phyloP scores from a whole-genome alignment of 768 basidiomycete genomes.

The Amanita inopinata region DNA sequence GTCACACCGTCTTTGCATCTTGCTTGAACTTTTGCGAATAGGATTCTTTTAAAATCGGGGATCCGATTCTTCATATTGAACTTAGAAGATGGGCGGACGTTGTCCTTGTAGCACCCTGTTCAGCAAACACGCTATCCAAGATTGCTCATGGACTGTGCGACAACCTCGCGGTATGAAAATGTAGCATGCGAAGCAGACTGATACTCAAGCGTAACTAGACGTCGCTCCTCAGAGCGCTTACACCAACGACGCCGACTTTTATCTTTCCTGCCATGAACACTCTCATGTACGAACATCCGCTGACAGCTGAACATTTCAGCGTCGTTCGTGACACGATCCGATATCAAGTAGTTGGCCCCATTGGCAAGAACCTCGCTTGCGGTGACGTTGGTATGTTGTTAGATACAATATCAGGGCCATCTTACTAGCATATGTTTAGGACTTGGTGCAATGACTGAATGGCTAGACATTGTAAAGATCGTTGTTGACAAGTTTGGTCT shows the following conservation, averaged over 20 bases:
- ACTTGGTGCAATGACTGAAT: slow-evolving; percentile 93
- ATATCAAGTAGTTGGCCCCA: slow-evolving; percentile 80
- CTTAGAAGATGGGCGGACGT: slow-evolving; percentile 91
- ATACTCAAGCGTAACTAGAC: slow-evolving; percentile 31
- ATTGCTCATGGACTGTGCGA: slow-evolving; percentile 85
- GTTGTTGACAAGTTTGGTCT: slow-evolving; percentile 50
- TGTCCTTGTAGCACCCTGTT: slow-evolving; percentile 91
- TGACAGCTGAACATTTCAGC: slow-evolving; percentile 78
- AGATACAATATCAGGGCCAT: background rate
- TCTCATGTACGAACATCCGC: slow-evolving; percentile 91
- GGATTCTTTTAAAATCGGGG: slow-evolving; percentile 69
- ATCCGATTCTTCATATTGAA: slow-evolving; percentile 95
- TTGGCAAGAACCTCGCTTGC: slow-evolving; percentile 83
- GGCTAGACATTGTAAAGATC: slow-evolving; percentile 77
- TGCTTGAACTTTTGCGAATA: slow-evolving; percentile 19
- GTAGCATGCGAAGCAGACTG: background rate
- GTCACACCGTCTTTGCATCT: background rate
- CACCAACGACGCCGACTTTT: slow-evolving; percentile 79
- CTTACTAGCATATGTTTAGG: slow-evolving; percentile 33
- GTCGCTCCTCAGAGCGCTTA: slow-evolving; percentile 74
- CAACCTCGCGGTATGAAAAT: slow-evolving; percentile 64
- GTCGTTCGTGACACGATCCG: slow-evolving; percentile 64
- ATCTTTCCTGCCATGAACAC: slow-evolving; percentile 99
- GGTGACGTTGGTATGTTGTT: slow-evolving; percentile 74
- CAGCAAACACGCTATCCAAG: slow-evolving; percentile 94